phyloP scores from a whole-genome alignment of 2,329 filamentous ascomycete species.

The Aspergillus latus region DNA sequence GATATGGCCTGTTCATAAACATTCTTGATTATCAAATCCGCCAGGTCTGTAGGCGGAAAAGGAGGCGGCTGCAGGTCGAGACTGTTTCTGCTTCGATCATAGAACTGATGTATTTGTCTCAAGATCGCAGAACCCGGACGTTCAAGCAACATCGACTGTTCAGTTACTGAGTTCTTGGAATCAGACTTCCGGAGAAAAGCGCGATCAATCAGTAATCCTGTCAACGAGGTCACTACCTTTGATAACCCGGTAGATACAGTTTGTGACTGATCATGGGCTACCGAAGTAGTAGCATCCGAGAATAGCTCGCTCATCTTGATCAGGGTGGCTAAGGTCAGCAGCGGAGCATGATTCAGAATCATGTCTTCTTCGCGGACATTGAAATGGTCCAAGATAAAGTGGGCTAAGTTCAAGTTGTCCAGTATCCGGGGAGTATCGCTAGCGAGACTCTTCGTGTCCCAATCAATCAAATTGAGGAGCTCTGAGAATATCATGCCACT shows the following conservation, averaged over 20 bases:
- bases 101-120: constrained; percentile 64
- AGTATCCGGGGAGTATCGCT: constrained; percentile 50
- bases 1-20: constrained; percentile 44
- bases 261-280: constrained; percentile 20
- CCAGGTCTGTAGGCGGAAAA: constrained; percentile 56
- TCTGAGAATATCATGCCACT: constrained; percentile 90
- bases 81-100: constrained; percentile 68
- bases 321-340: constrained; percentile 67
- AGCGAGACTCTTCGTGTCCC: constrained; percentile 51
- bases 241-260: constrained; percentile 28
- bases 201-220: constrained; percentile 48
- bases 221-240: constrained; percentile 32
- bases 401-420: constrained; percentile 69
- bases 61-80: constrained; percentile 63
- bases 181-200: constrained; percentile 51
- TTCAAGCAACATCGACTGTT: constrained; percentile 15
- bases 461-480: constrained; percentile 65
- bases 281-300: constrained; percentile 11
- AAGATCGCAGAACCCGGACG: constrained; percentile 49
- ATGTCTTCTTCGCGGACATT: constrained; percentile 96
- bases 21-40: constrained; percentile 65
- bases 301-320: constrained; percentile 45
- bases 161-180: constrained; percentile 25
- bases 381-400: constrained; percentile 83
- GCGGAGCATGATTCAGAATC: constrained; percentile 78